Conservation (phyloP, 257 asterid species). For the Petunia axillaris region DNA sequence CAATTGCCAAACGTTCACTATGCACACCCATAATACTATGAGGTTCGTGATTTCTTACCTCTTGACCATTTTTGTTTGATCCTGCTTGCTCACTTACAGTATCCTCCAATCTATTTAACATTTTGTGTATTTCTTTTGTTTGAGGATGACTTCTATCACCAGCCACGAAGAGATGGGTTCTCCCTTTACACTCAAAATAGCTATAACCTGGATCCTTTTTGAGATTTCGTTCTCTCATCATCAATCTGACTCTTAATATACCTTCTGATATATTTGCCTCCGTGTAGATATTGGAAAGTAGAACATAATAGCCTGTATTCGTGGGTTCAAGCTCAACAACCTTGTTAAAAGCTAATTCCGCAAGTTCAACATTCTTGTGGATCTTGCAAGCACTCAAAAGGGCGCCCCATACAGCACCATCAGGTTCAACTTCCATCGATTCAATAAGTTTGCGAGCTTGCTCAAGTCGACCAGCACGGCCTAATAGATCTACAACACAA, state of each 20-base stretch:
- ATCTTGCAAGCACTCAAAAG: conserved; percentile 92
- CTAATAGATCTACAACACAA: conserved; percentile 83
- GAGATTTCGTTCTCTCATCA: conserved; percentile 72
- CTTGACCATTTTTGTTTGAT: conserved; percentile 23
- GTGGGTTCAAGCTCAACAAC: conserved; percentile 76
- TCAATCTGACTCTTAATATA: conserved; percentile 57
- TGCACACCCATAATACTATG: conserved; percentile 47
- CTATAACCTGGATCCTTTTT: conserved; percentile 91
- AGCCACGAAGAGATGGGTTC: conserved; percentile 70
- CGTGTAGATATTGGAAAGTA: conserved; percentile 68
- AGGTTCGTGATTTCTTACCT: conserved; percentile 31
- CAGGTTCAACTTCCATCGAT: conserved; percentile 66
- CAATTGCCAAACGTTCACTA: conserved; percentile 85
- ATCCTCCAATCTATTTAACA: conserved; percentile 57
- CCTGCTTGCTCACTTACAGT: conserved; percentile 31
- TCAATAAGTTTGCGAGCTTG: conserved; percentile 65
- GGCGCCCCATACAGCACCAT: conserved; percentile 99
- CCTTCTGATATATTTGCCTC: conserved; percentile 60
- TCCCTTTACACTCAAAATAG: conserved; percentile 65
- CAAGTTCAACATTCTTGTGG: conserved; percentile 70
- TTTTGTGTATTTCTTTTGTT: conserved; percentile 50
- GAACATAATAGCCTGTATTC: conserved; percentile 80
- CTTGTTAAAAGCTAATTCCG: conserved; percentile 72
- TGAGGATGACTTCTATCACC: conserved; percentile 69
- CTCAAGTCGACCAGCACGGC: conserved; percentile 74